Evolutionary conservation across 345 rosid genomes (phyloP), one percentile per base, ranked within the genome.

Genomic region (Brassica rapa): DNA sequence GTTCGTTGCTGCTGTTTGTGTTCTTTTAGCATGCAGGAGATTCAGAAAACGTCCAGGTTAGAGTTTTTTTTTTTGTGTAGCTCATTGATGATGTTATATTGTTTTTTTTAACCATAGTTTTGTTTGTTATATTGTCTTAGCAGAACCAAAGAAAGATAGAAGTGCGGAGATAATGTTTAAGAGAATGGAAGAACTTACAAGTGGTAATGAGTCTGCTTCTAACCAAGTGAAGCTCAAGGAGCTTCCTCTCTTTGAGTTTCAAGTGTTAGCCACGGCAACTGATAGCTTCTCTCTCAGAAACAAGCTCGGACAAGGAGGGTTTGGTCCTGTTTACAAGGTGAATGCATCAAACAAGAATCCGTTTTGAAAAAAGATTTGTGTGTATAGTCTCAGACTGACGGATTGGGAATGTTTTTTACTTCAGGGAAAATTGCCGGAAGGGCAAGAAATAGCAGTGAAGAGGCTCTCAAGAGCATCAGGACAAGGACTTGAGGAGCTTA

Each of bases 371-470:
- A 43, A 14, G 81, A 9, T n/a, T n/a, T 27, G 8, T 60, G 55
- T 66, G 81, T 71, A 65, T 7, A 32, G 59, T 43, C 53, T 43
- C 53, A 43, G 53, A 43, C 4, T 43, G 4, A 43, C 19, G 12
- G 51, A 43, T 43, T 53, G 15, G 19, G 60, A 1, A 19, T 35
- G 55, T 14, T 55, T 46, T 23, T 23, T 21, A 4, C 46, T 29
- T 67, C 23, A 90, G 95, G 97, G 94, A 3, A 75, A 14, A 24
- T 62, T 92, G 2, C 29, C 67, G 0, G 70, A 80, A 78, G 89
- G 90, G n/a, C 73, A 43, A 64, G 83, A 86, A 25, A 80, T 92
- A 33, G 95, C 91, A 0, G 88, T 87, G 33, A 92, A 92, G 80
- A 84, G 89, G 75, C 78, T 89, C 3, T 84, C 89, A 3, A 67